A percentile compares a stretch with the other conserved stretches of the same genome.
Evolutionary conservation across 208 protist species (phyloP).

Genomic region (Endotrypanum monterogeii): DNA sequence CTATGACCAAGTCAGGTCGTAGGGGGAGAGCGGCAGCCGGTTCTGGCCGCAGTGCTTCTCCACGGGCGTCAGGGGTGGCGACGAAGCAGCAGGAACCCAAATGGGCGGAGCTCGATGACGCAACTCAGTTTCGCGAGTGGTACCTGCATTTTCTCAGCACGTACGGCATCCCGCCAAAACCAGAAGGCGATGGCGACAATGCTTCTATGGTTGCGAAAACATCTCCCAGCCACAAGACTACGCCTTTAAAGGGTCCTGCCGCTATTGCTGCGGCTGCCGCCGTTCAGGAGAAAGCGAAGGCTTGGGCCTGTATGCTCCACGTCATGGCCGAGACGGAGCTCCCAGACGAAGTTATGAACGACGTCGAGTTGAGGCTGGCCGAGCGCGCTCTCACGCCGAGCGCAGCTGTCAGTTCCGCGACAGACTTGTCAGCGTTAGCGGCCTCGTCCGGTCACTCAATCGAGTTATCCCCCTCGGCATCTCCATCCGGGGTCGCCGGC

Average conservation of each 20-base stretch:
- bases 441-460: background rate
- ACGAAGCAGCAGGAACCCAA: constrained; percentile 25
- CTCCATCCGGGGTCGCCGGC: background rate
- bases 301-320: constrained; percentile 18
- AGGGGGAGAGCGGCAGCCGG: constrained; percentile 1
- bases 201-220: background rate
- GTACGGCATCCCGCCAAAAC: constrained; percentile 24
- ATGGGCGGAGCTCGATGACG: constrained; percentile 10
- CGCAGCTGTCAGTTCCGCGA: background rate
- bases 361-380: constrained; percentile 7
- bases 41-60: background rate
- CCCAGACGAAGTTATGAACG: constrained; percentile 7
- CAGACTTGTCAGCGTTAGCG: background rate
- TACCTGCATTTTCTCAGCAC: constrained; percentile 26
- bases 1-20: constrained; percentile 8
- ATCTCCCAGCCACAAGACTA: background rate
- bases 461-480: background rate
- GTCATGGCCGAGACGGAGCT: constrained; percentile 10
- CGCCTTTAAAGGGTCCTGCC: constrained; percentile 11
- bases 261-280: constrained; percentile 13
- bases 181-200: background rate
- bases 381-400: background rate
- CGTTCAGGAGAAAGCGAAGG: constrained; percentile 13
- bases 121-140: constrained; percentile 24
- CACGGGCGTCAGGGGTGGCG: background rate